Conservation (phyloP, 139 green algal genomes). For the Micractinium sp. region DNA sequence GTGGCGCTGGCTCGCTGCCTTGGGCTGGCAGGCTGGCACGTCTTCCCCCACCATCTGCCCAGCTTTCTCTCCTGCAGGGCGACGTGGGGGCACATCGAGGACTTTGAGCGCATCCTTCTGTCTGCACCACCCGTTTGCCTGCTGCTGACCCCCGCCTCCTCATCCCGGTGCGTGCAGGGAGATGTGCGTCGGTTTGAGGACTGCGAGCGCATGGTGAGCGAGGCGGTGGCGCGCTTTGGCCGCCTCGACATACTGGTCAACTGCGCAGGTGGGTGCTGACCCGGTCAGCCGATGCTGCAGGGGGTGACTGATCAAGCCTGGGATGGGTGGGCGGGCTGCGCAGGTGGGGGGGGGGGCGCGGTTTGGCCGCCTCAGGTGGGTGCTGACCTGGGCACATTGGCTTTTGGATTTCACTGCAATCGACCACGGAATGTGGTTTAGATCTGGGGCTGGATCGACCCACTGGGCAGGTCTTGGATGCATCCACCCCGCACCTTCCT, state of each 20-base stretch:
- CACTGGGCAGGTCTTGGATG: too few relatives aligned
- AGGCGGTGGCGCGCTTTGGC: slow-evolving; percentile 54
- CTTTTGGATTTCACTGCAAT: too few relatives aligned
- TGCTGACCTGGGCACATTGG: background rate
- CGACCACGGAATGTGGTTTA: too few relatives aligned
- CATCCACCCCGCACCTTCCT: background rate
- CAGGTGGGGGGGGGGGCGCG: too few relatives aligned
- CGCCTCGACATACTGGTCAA: slow-evolving; percentile 93
- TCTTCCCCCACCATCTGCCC: background rate
- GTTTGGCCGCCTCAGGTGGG: too few relatives aligned
- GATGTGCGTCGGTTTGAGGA: slow-evolving; percentile 85
- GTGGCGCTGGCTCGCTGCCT: too few relatives aligned
- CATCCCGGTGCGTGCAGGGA: slow-evolving; percentile 55
- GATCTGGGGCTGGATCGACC: too few relatives aligned
- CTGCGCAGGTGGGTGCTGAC: slow-evolving; percentile 63
- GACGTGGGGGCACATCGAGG: slow-evolving; percentile 17
- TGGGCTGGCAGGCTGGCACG: background rate
- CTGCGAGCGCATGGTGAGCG: slow-evolving; percentile 67
- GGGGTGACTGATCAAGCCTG: background rate
- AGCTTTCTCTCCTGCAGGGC: background rate
- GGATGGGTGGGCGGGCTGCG: too few relatives aligned
- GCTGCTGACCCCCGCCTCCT: background rate
- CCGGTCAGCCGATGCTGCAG: background rate
- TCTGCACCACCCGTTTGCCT: background rate
- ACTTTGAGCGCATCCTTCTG: slow-evolving; percentile 67